phyloP scores from a whole-genome alignment of 75 land plant genomes.

The Cryptomeria japonica region DNA sequence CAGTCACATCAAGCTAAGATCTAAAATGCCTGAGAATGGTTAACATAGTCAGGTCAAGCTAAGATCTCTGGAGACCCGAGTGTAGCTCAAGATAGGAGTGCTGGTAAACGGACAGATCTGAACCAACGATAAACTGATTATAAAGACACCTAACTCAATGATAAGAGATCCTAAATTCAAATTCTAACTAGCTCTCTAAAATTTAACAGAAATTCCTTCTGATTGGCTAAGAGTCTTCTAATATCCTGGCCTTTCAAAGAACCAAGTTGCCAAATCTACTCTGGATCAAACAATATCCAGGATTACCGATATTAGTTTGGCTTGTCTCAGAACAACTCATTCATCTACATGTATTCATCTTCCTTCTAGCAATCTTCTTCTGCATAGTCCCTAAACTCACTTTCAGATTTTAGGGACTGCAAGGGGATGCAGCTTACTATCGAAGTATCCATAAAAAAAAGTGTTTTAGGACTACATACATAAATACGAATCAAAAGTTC shows the following conservation, averaged over 20 bases:
- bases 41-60: no score
- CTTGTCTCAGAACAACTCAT: background rate
- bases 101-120: no score
- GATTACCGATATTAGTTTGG: background rate
- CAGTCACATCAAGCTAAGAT: no score
- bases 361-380: background rate
- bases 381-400: background rate
- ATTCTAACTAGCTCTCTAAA: no score
- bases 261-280: background rate
- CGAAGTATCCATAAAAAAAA: background rate
- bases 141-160: no score
- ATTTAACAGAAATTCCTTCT: background rate
- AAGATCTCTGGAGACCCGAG: no score
- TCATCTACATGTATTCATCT: background rate
- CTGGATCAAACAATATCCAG: background rate
- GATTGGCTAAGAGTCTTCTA: background rate
- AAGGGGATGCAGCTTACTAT: background rate
- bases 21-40: no score
- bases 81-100: no score
- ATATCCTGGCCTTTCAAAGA: background rate
- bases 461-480: no score
- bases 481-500: no score
- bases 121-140: no score
- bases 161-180: no score
- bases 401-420: background rate